Evolutionary conservation across 305 asterid genomes (phyloP).

Genomic region (Solanum aculeatissimum): DNA sequence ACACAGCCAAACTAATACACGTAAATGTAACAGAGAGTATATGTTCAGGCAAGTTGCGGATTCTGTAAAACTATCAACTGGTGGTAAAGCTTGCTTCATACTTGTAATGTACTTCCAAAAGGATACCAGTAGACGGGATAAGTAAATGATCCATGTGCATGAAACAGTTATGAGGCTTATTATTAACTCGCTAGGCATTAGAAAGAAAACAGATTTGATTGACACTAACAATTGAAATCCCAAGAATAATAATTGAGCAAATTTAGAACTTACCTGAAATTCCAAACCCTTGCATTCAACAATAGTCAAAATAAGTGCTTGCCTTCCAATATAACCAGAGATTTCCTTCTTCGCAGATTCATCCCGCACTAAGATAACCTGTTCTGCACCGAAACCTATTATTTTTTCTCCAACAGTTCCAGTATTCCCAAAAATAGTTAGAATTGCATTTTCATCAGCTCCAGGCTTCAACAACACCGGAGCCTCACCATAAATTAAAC

Average conservation of each 20-base stretch:
- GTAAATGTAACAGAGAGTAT: background rate
- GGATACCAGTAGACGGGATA: background rate
- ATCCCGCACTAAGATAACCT: slow-evolving; percentile 56
- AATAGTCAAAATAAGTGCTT: slow-evolving; percentile 56
- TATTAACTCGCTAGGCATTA: background rate
- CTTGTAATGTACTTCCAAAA: background rate
- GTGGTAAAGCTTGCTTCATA: background rate
- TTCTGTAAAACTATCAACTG: background rate
- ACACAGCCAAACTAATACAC: background rate
- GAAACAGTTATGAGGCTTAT: background rate
- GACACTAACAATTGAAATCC: background rate
- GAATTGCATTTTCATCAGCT: slow-evolving; percentile 44
- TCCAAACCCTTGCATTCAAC: slow-evolving; percentile 77
- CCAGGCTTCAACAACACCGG: slow-evolving; percentile 54
- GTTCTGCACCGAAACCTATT: slow-evolving; percentile 68
- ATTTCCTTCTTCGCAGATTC: slow-evolving; percentile 33
- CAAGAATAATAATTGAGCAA: background rate
- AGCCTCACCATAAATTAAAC: slow-evolving; percentile 58
- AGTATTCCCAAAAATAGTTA: slow-evolving; percentile 43
- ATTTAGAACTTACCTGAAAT: slow-evolving; percentile 36
- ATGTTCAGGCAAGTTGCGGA: background rate
- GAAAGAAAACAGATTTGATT: background rate
- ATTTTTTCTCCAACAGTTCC: slow-evolving; percentile 24
- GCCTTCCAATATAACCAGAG: slow-evolving; percentile 27
- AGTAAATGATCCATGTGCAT: background rate